phyloP scores from a whole-genome alignment of 768 basidiomycete species.

The Tephrocybe sp. region DNA sequence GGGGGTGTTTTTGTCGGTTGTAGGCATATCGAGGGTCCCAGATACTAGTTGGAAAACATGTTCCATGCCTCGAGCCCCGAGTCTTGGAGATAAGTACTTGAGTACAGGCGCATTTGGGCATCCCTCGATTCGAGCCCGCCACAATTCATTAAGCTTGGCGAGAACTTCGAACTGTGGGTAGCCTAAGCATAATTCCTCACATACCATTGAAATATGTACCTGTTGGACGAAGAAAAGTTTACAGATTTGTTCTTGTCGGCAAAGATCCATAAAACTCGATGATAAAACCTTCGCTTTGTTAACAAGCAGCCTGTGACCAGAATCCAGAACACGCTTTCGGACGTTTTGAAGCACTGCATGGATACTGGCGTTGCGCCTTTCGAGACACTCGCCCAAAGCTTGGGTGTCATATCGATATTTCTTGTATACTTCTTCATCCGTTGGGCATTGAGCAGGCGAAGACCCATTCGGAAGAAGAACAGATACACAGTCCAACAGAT shows the following conservation, averaged over 20 bases:
- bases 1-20: conserved; percentile 34
- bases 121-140: conserved; percentile 46
- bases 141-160: conserved; percentile 40
- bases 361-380: conserved; percentile 31
- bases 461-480: conserved; percentile 21
- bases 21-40: conserved; percentile 38
- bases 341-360: conserved; percentile 32
- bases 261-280: conserved; percentile 45
- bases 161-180: conserved; percentile 44
- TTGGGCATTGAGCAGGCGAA: conserved; percentile 25
- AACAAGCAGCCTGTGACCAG: conserved; percentile 31
- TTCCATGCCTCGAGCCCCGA: conserved; percentile 27
- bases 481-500: conserved; percentile 37
- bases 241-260: conserved; percentile 38
- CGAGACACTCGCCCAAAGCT: conserved; percentile 24
- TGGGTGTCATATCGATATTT: conserved; percentile 22
- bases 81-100: conserved; percentile 28
- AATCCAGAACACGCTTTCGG: conserved; percentile 24
- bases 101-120: conserved; percentile 47
- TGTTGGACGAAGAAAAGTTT: conserved; percentile 55
- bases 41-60: conserved; percentile 39
- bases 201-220: conserved; percentile 23
- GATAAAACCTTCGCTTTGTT: conserved; percentile 39
- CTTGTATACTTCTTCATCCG: conserved; percentile 37
- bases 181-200: background rate